Conservation (phyloP, 345 rosid species). For the Eucalyptus paniculata region DNA sequence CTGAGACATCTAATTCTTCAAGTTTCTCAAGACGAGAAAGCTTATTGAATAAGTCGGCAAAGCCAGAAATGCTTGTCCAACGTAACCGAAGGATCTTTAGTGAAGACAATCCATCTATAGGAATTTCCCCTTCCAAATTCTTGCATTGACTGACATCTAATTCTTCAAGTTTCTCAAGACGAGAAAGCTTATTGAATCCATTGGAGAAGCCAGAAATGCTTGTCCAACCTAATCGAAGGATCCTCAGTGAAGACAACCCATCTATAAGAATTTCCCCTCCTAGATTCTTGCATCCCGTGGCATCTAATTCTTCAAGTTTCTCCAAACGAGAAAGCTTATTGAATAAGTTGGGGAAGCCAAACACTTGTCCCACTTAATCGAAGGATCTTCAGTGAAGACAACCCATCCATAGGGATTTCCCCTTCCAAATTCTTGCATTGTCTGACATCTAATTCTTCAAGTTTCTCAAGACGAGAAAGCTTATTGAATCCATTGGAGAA, state of each 20-base stretch:
- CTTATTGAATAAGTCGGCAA: accelerated
- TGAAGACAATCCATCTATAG: too few relatives aligned
- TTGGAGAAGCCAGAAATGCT: accelerated
- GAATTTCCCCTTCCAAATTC: accelerated
- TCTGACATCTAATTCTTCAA: accelerated
- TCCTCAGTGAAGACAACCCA: too few relatives aligned
- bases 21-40: too few relatives aligned
- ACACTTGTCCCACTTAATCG: accelerated
- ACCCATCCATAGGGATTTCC: accelerated
- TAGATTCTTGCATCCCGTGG: accelerated
- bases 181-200: accelerated
- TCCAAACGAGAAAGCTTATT: too few relatives aligned
- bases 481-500: accelerated
- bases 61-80: too few relatives aligned
- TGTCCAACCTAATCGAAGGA: accelerated
- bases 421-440: accelerated
- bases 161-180: too few relatives aligned
- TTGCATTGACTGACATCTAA: accelerated
- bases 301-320: too few relatives aligned
- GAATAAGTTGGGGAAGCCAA: accelerated
- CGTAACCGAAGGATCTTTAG: too few relatives aligned
- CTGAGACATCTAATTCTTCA: accelerated
- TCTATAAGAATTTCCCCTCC: too few relatives aligned
- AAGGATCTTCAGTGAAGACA: too few relatives aligned
- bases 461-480: too few relatives aligned